Percentiles rank a stretch among this genome's conserved stretches.
These are phyloP conservation scores for Bauhinia variegata DNA, from an alignment of 306 rosid species.

Conservation along the genomic window DNA sequence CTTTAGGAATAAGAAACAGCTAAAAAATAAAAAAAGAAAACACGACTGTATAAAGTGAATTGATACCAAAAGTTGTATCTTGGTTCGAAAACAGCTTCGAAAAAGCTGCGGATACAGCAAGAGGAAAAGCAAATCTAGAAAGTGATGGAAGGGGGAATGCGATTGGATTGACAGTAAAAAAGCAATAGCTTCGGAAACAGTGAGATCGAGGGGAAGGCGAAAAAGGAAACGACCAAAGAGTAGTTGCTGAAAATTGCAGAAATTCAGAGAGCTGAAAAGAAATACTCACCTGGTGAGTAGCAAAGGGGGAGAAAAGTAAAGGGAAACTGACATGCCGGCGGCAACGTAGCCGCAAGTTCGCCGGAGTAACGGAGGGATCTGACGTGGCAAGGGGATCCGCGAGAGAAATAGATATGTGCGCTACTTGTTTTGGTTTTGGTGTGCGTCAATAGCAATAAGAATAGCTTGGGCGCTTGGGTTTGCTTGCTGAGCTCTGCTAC, in stretches of 20 bases:
- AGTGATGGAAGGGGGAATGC: conserved; percentile 24
- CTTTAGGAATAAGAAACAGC: conserved; percentile 26
- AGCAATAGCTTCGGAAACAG: conserved; percentile 5
- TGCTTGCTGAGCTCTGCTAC: conserved; percentile 22
- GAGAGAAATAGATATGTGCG: conserved; percentile 14
- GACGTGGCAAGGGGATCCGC: conserved; percentile 36
- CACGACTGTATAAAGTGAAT: conserved; percentile 1
- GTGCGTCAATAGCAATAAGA: no score
- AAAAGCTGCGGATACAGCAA: conserved; percentile 39
- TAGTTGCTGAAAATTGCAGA: conserved; percentile 11
- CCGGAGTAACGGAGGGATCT: conserved; percentile 31
- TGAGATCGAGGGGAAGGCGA: conserved; percentile 29
- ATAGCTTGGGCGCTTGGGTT: background rate
- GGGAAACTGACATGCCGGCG: conserved; percentile 34
- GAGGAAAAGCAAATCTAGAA: conserved; percentile 43
- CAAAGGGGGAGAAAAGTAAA: conserved; percentile 27
- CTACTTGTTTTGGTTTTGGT: background rate
- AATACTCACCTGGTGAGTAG: conserved; percentile 8
- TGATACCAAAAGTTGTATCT: conserved; percentile 40
- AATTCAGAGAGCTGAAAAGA: conserved; percentile 2
- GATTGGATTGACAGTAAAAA: conserved; percentile 38
- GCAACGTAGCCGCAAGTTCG: conserved; percentile 22
- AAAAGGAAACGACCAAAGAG: conserved; percentile 8
- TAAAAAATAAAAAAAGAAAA: background rate
- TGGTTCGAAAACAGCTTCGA: background rate